These are phyloP conservation scores for Amanita pallidorosea DNA, from an alignment of 768 basidiomycete species.

Conservation along the genomic window DNA sequence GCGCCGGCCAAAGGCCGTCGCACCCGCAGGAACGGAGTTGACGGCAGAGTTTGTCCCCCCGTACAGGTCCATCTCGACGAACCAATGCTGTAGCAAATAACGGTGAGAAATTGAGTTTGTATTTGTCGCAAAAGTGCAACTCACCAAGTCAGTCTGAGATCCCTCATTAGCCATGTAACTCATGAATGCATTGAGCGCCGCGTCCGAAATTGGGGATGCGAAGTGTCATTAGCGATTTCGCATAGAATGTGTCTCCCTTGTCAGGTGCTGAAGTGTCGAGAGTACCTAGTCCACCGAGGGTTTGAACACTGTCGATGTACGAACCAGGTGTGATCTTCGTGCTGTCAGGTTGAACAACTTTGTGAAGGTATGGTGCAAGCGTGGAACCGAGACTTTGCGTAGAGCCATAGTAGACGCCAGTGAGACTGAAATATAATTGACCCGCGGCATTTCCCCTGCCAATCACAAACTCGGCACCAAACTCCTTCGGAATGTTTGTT, in stretches of 20 bases:
- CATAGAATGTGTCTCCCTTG: slow-evolving; percentile 29
- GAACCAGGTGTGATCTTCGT: slow-evolving; percentile 11
- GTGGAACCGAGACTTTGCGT: slow-evolving; percentile 14
- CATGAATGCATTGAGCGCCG: slow-evolving; percentile 20
- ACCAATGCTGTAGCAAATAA: slow-evolving; percentile 14
- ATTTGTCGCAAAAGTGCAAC: slow-evolving; percentile 1
- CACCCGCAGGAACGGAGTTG: slow-evolving; percentile 25
- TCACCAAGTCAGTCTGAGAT: slow-evolving; percentile 15
- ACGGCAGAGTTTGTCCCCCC: slow-evolving; percentile 36
- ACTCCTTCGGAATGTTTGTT: slow-evolving; percentile 23
- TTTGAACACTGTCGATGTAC: slow-evolving; percentile 22
- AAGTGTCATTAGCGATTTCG: slow-evolving; percentile 30
- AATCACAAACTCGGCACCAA: slow-evolving; percentile 24
- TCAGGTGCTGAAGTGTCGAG: slow-evolving; percentile 17
- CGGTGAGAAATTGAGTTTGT: background rate
- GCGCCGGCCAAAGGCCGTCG: slow-evolving; percentile 36
- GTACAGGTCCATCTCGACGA: slow-evolving; percentile 30
- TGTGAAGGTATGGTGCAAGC: slow-evolving; percentile 20
- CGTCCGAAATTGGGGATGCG: slow-evolving; percentile 17
- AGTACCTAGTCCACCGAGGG: slow-evolving; percentile 16
- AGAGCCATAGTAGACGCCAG: slow-evolving; percentile 19
- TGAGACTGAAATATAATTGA: slow-evolving; percentile 16
- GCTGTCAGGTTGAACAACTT: slow-evolving; percentile 6
- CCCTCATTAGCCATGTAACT: slow-evolving; percentile 25
- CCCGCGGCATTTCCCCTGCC: slow-evolving; percentile 20